Conservation (phyloP, 2,329 filamentous ascomycete genomes). For the Pestalotiopsis sp. region DNA sequence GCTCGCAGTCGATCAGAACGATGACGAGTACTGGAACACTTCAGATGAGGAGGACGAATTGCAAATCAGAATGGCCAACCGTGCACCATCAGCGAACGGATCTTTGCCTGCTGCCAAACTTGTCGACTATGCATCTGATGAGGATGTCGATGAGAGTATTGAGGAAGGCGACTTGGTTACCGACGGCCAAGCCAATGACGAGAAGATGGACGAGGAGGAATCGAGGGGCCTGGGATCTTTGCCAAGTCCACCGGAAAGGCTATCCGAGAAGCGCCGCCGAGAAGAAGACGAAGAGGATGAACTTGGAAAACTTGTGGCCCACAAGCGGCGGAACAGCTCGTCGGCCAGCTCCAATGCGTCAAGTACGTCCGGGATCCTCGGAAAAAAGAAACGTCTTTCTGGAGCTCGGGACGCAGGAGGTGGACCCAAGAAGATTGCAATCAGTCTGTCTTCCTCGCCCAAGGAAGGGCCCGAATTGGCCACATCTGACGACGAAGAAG, state of each 20-base stretch:
- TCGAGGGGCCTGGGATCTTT: conserved; percentile 48
- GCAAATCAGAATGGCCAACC: conserved; percentile 36
- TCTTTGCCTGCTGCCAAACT: conserved; percentile 67
- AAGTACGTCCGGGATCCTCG: conserved; percentile 39
- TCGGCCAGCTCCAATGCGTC: conserved; percentile 48
- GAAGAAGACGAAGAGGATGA: conserved; percentile 95
- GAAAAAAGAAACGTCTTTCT: conserved; percentile 50
- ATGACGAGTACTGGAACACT: conserved; percentile 93
- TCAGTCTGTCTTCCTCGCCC: conserved; percentile 54
- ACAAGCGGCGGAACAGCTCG: conserved; percentile 64
- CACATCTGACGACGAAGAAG: conserved; percentile 20
- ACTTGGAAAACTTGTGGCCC: conserved; percentile 76
- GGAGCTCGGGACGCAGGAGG: conserved; percentile 41
- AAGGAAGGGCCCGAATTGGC: conserved; percentile 31
- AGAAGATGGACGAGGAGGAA: conserved; percentile 30
- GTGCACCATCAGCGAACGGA: conserved; percentile 57
- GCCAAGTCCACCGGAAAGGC: conserved; percentile 66
- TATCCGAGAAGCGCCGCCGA: conserved; percentile 86
- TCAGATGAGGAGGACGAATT: conserved; percentile 83
- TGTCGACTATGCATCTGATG: conserved; percentile 92
- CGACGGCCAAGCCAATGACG: neutral
- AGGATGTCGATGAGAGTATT: conserved; percentile 66
- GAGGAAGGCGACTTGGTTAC: conserved; percentile 3
- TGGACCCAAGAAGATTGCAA: conserved; percentile 58
- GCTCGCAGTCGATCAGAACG: conserved; percentile 70